Evolutionary conservation across 2,329 filamentous ascomycete genomes (phyloP).

Genomic region (Cladosporium sp.): DNA sequence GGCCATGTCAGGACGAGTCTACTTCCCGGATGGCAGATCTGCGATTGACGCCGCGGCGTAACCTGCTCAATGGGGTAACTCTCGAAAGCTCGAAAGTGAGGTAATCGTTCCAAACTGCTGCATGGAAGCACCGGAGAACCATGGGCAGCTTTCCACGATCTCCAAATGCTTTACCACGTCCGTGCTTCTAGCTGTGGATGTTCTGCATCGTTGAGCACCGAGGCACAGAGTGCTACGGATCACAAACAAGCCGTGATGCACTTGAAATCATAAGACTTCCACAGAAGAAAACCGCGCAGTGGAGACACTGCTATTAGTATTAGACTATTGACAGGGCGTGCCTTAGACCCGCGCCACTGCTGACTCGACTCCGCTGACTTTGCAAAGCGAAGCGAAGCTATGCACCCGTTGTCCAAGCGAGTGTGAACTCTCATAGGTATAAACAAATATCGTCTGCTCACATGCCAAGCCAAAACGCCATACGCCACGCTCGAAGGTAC

Average conservation of each 20-base stretch:
- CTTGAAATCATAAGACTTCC: neutral
- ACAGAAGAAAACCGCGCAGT: neutral
- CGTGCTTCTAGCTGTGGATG: too few relatives aligned
- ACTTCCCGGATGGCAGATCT: too few relatives aligned
- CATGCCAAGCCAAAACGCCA: neutral
- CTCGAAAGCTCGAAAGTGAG: too few relatives aligned
- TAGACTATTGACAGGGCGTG: neutral
- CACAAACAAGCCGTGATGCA: neutral
- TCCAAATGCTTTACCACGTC: too few relatives aligned
- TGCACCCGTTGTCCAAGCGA: slow-evolving; percentile 6
- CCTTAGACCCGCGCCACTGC: neutral
- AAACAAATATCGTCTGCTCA: neutral
- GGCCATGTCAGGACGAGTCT: too few relatives aligned
- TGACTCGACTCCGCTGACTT: neutral
- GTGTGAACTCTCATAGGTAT: neutral
- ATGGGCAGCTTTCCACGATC: too few relatives aligned
- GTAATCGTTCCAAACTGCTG: too few relatives aligned
- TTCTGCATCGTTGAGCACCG: too few relatives aligned
- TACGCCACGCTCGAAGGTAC: slow-evolving; percentile 9
- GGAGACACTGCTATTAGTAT: slow-evolving; percentile 9
- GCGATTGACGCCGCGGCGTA: too few relatives aligned
- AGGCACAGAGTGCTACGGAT: neutral
- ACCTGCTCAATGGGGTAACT: too few relatives aligned
- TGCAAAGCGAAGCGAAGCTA: neutral
- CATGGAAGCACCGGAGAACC: too few relatives aligned